phyloP scores from a whole-genome alignment of 148 eudicot genomes.

The Rhododendron griersonianum region DNA sequence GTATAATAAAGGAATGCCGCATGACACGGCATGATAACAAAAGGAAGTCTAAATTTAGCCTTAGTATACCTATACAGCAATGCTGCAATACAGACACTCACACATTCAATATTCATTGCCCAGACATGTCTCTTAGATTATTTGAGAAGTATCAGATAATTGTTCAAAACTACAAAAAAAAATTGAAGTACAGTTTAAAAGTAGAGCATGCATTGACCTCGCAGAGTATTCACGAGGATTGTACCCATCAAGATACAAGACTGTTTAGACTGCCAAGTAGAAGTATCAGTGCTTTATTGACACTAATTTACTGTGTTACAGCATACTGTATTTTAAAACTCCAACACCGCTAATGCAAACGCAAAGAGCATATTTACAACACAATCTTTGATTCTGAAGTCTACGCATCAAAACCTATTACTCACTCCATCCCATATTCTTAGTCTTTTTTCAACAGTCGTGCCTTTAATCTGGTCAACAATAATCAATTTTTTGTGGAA shows the following conservation, averaged over 20 bases:
- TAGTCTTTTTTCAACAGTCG: background rate
- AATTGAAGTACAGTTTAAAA: background rate
- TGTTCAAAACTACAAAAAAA: background rate
- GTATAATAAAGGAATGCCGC: background rate
- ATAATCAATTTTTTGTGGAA: background rate
- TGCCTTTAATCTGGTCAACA: background rate
- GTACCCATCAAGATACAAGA: background rate
- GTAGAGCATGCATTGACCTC: background rate
- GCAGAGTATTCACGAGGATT: background rate
- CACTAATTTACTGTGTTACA: background rate
- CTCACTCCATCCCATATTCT: background rate
- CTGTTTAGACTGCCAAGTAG: background rate
- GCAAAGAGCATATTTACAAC: background rate
- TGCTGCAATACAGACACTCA: background rate
- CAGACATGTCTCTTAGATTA: background rate
- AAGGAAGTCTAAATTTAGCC: background rate
- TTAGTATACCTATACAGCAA: background rate
- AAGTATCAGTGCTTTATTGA: background rate
- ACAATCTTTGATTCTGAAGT: background rate
- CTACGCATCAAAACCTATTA: background rate
- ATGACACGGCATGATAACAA: background rate
- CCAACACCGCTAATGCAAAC: background rate
- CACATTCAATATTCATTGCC: background rate
- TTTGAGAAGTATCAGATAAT: background rate
- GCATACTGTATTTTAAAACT: background rate